phyloP scores from a whole-genome alignment of 2,329 filamentous ascomycete species.

The Trichoderma aggressivum region DNA sequence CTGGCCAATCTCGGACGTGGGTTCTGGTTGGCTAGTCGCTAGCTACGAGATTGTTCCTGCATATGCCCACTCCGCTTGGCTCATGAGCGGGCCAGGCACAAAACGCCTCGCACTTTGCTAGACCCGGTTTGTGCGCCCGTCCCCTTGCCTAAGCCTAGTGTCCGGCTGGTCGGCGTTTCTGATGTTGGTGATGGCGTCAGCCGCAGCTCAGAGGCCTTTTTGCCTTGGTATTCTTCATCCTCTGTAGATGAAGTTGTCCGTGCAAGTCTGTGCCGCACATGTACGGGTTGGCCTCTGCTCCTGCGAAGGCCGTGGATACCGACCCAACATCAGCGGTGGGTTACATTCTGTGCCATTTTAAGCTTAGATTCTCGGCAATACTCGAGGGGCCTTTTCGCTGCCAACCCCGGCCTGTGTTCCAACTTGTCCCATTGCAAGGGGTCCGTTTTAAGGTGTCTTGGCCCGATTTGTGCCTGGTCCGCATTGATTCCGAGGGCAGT shows the following conservation, averaged over 20 bases:
- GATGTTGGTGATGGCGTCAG: constrained; percentile 8
- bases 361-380: constrained; percentile 15
- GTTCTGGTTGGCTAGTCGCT: constrained; percentile 22
- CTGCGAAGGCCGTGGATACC: neutral
- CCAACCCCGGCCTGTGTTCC: neutral
- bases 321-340: neutral
- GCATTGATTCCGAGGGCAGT: neutral
- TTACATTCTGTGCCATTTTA: constrained; percentile 11
- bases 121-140: neutral
- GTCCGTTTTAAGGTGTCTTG: constrained; percentile 13
- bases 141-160: constrained; percentile 3
- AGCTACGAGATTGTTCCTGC: constrained; percentile 33
- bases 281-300: neutral
- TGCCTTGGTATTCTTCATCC: neutral
- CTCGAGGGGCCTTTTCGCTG: neutral
- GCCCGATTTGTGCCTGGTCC: constrained; percentile 1
- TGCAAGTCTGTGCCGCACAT: neutral
- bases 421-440: constrained; percentile 2
- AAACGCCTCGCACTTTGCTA: constrained; percentile 3
- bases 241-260: neutral
- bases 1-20: constrained; percentile 17
- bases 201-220: neutral
- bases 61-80: constrained; percentile 25
- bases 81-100: constrained; percentile 12
- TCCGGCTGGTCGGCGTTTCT: constrained; percentile 15